Percentiles rank a stretch among this genome's conserved stretches.
These are phyloP conservation scores for Neonectria coccinea DNA, from an alignment of 2,329 filamentous ascomycete species.

Conservation along the genomic window DNA sequence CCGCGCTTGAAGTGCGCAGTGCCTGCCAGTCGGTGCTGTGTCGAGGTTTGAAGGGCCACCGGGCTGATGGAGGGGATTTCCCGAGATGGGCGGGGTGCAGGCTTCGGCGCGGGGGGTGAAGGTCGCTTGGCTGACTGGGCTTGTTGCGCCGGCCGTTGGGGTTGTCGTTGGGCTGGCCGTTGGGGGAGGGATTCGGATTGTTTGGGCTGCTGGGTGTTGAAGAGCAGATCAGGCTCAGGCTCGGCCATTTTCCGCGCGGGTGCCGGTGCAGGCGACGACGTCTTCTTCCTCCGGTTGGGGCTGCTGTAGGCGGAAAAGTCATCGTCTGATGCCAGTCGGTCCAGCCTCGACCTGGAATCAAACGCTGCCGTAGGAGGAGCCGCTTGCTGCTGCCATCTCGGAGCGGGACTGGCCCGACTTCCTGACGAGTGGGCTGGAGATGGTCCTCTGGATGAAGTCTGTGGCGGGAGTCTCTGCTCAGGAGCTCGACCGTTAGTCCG, in stretches of 20 bases:
- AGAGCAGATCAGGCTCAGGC: constrained; percentile 73
- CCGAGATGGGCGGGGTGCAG: constrained; percentile 63
- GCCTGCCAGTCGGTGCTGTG: constrained; percentile 81
- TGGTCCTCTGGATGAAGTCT: constrained; percentile 58
- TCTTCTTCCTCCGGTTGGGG: constrained; percentile 81
- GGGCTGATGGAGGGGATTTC: constrained; percentile 76
- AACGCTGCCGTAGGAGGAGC: constrained; percentile 51
- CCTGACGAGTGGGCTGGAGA: constrained; percentile 61
- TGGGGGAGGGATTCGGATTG: constrained; percentile 52
- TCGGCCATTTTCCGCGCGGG: constrained; percentile 54
- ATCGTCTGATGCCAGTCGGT: constrained; percentile 80
- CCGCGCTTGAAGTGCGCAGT: constrained; percentile 93
- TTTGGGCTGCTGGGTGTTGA: constrained; percentile 56
- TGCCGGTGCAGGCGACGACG: constrained; percentile 58
- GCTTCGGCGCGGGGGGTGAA: constrained; percentile 53
- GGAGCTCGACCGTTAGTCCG: constrained; percentile 41
- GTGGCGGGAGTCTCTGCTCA: constrained; percentile 45
- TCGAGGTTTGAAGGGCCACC: constrained; percentile 78
- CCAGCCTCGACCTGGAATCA: constrained; percentile 67
- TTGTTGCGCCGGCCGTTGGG: constrained; percentile 50
- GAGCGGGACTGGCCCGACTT: constrained; percentile 60
- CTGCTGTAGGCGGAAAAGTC: constrained; percentile 90
- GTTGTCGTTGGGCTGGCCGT: constrained; percentile 53
- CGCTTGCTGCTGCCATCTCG: constrained; percentile 69
- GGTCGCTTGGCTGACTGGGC: constrained; percentile 50